Percentiles rank a stretch among this genome's conserved stretches.
Conservation (phyloP, 495 filamentous ascomycete species). For the Articulospora tetracladia region DNA sequence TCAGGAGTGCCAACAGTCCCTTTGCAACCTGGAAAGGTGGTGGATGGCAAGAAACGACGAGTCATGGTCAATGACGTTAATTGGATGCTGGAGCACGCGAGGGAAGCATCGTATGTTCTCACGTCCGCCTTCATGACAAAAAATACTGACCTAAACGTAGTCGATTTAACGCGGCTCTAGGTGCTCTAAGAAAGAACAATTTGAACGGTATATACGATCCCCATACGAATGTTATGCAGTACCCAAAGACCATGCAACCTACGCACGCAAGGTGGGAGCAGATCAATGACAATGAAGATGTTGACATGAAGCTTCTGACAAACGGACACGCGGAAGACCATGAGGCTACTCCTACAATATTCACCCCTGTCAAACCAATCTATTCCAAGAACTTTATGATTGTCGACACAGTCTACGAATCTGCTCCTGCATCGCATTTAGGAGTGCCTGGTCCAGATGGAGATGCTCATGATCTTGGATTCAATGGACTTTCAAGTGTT, state of each 20-base stretch:
- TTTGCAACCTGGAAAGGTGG: slow-evolving; percentile 65
- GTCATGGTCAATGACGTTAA: slow-evolving; percentile 93
- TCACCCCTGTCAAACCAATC: slow-evolving; percentile 59
- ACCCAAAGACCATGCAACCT: slow-evolving; percentile 84
- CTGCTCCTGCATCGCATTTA: slow-evolving; percentile 41
- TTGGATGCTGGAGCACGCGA: slow-evolving; percentile 94
- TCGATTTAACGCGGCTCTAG: slow-evolving; percentile 73
- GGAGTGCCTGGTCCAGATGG: slow-evolving; percentile 65
- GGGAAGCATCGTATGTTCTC: slow-evolving; percentile 81
- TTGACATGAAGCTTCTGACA: neutral
- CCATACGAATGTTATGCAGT: slow-evolving; percentile 87
- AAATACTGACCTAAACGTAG: slow-evolving; percentile 40
- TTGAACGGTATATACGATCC: slow-evolving; percentile 81
- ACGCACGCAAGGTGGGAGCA: slow-evolving; percentile 81
- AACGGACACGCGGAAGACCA: slow-evolving; percentile 24
- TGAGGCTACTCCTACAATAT: slow-evolving; percentile 35
- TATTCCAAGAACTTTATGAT: slow-evolving; percentile 73
- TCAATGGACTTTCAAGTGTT: slow-evolving; percentile 63
- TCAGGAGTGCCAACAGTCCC: slow-evolving; percentile 75
- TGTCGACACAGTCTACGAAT: slow-evolving; percentile 60
- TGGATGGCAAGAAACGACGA: slow-evolving; percentile 72
- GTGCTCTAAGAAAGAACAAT: slow-evolving; percentile 59
- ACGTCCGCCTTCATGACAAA: no score
- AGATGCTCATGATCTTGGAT: slow-evolving; percentile 51
- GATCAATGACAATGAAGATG: slow-evolving; percentile 32